These are phyloP conservation scores for Penicillium turbatum DNA, from an alignment of 495 filamentous ascomycete species.

Conservation along the genomic window DNA sequence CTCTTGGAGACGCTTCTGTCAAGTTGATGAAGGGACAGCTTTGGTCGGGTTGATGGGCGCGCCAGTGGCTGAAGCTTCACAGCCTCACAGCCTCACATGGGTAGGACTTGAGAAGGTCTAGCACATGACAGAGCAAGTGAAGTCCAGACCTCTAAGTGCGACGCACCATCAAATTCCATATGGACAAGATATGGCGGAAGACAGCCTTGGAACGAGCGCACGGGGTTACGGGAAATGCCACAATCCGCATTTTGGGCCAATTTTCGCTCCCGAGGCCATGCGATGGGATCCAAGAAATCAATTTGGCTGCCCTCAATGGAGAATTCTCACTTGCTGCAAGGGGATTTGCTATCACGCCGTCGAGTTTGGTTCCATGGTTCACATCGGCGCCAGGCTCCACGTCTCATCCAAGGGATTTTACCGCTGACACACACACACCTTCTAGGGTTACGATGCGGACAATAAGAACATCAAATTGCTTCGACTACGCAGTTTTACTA, in stretches of 20 bases:
- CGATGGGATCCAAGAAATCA: background rate
- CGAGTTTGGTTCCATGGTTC: constrained; percentile 46
- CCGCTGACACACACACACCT: constrained; percentile 17
- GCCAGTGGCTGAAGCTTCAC: background rate
- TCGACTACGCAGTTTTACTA: constrained; percentile 70
- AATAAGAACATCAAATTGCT: constrained; percentile 72
- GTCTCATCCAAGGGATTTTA: constrained; percentile 10
- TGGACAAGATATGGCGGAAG: background rate
- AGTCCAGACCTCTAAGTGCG: background rate
- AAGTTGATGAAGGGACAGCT: background rate
- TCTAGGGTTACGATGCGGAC: constrained; percentile 66
- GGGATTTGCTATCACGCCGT: constrained; percentile 22
- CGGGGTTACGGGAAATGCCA: constrained; percentile 1
- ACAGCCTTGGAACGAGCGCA: background rate
- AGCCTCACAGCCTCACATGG: background rate
- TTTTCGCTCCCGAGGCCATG: background rate
- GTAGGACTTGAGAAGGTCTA: background rate
- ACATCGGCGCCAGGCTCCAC: constrained; percentile 22
- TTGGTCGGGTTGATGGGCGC: background rate
- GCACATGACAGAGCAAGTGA: background rate
- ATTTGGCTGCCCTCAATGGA: constrained; percentile 1
- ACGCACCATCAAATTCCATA: background rate
- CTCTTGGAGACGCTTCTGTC: background rate
- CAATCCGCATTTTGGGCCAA: background rate
- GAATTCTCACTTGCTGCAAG: background rate